phyloP scores from a whole-genome alignment of 192 early-diverging fungal genomes.

The Coemansia sp. region DNA sequence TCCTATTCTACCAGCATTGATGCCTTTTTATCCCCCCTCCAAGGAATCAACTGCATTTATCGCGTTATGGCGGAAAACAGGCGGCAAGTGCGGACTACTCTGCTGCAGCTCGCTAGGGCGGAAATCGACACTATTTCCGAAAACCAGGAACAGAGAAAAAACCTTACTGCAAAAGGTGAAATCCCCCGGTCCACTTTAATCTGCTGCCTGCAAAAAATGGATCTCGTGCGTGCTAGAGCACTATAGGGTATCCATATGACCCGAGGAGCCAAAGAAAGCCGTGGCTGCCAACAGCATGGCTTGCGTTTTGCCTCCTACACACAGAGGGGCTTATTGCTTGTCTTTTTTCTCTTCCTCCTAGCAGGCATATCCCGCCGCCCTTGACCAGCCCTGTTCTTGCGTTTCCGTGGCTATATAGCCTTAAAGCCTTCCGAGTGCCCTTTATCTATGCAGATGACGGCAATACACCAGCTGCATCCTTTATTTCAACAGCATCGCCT shows the following conservation, averaged over 20 bases:
- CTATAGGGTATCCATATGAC: background rate
- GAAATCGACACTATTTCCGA: background rate
- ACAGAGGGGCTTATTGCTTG: background rate
- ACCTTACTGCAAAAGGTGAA: background rate
- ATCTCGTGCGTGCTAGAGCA: background rate
- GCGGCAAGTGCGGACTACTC: background rate
- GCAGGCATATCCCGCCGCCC: background rate
- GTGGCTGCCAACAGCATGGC: constrained; percentile 5
- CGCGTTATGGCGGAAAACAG: background rate
- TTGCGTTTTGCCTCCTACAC: background rate
- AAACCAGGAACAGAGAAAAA: background rate
- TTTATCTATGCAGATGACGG: too few species aligned
- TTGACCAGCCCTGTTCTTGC: background rate
- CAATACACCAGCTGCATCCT: too few species aligned
- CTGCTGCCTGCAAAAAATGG: background rate
- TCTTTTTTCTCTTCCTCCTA: background rate
- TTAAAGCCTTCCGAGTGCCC: too few species aligned
- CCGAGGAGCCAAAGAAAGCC: background rate
- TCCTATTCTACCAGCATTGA: background rate
- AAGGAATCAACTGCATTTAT: background rate
- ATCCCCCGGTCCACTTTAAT: background rate
- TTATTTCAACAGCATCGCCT: too few species aligned
- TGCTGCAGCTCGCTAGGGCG: background rate
- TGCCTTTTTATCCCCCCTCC: background rate
- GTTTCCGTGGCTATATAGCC: too few species aligned